These are phyloP conservation scores for Luvunga scandens DNA, from an alignment of 345 rosid genomes.

Conservation along the genomic window DNA sequence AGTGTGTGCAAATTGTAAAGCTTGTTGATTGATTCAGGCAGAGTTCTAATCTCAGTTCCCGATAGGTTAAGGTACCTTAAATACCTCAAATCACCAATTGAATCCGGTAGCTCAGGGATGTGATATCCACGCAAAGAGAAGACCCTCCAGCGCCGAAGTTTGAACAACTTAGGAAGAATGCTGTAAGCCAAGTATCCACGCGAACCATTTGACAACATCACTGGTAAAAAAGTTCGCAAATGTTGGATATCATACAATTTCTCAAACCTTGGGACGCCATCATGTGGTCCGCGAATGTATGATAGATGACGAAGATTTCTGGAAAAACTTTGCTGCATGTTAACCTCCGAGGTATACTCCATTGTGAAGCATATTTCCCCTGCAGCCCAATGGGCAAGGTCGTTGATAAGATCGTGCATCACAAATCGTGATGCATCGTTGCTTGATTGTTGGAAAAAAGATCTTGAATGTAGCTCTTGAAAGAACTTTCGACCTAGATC, in stretches of 20 bases:
- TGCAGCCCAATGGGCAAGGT: background rate
- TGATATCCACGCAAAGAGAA: background rate
- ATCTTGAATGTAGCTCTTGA: no score
- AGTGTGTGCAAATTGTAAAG: conserved; percentile 13
- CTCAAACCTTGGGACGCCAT: background rate
- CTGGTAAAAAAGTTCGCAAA: background rate
- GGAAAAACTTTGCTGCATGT: background rate
- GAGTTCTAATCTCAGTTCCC: background rate
- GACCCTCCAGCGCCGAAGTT: background rate
- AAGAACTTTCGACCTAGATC: no score
- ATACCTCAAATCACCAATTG: background rate
- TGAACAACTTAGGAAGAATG: background rate
- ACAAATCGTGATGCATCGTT: no score
- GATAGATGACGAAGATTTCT: background rate
- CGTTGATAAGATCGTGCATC: conserved; percentile 13
- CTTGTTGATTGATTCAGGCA: background rate
- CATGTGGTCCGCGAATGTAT: background rate
- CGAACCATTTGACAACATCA: fast-evolving
- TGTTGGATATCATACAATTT: background rate
- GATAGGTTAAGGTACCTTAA: conserved; percentile 11
- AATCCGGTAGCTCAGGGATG: background rate
- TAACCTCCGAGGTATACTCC: background rate
- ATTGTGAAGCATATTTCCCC: background rate
- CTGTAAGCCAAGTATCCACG: fast-evolving
- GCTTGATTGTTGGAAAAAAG: no score